phyloP scores from a whole-genome alignment of 2,329 filamentous ascomycete species.

The Xylaria arbuscula region DNA sequence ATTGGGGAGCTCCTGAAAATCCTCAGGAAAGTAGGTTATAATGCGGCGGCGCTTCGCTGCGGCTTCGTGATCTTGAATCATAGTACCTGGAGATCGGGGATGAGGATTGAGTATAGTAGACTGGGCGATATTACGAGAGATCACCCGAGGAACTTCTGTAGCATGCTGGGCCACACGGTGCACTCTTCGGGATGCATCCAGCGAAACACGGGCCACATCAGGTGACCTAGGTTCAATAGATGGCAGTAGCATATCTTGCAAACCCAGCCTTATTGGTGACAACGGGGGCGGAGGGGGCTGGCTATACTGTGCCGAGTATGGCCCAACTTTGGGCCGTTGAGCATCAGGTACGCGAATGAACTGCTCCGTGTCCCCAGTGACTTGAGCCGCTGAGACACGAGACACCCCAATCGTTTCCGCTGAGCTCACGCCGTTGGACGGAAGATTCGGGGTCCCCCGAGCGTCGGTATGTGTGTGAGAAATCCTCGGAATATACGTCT shows the following conservation, averaged over 20 bases:
- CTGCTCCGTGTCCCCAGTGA: constrained; percentile 36
- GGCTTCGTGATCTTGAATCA: constrained; percentile 40
- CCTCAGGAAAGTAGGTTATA: constrained; percentile 41
- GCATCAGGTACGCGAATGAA: constrained; percentile 43
- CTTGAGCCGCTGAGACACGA: constrained; percentile 24
- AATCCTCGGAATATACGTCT: constrained; percentile 22
- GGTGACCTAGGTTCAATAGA: constrained; percentile 51
- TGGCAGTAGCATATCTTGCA: constrained; percentile 50
- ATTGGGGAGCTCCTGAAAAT: constrained; percentile 36
- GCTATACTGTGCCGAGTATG: constrained; percentile 32
- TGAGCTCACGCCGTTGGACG: constrained; percentile 5
- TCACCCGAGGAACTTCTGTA: constrained; percentile 40
- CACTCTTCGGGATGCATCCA: constrained; percentile 34
- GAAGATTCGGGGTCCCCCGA: constrained; percentile 16
- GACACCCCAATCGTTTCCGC: constrained; percentile 19
- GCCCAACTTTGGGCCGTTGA: constrained; percentile 51
- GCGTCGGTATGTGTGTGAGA: constrained; percentile 21
- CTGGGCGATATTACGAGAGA: constrained; percentile 41
- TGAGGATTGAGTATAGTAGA: constrained; percentile 34
- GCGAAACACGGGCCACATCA: constrained; percentile 28
- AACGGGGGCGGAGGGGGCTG: constrained; percentile 39
- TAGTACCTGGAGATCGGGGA: constrained; percentile 39
- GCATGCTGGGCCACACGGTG: constrained; percentile 39
- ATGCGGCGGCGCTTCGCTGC: constrained; percentile 43
- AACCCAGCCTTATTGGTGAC: constrained; percentile 45